Evolutionary conservation across 495 filamentous ascomycete genomes (phyloP).

Genomic region (Penicillium robsamsonii): DNA sequence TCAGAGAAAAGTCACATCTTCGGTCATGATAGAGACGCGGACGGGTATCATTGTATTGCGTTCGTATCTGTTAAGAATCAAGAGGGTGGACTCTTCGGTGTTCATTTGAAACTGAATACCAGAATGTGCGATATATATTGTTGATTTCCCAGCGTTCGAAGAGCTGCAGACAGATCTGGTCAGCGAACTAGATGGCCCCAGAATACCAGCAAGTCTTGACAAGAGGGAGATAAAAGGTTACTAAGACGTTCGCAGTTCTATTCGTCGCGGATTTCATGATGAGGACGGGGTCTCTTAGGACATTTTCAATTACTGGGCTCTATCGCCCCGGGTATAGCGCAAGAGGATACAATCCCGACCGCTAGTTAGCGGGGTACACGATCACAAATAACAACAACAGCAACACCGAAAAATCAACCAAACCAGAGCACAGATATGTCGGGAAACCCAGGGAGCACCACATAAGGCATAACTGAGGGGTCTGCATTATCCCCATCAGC

Average conservation of each 20-base stretch:
- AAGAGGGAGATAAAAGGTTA: background rate
- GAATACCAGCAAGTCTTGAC: background rate
- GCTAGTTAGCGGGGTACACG: background rate
- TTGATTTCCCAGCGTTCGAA: background rate
- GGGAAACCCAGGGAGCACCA: background rate
- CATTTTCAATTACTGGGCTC: background rate
- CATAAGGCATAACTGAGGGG: too few relatives aligned
- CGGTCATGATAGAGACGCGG: background rate
- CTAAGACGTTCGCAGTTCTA: background rate
- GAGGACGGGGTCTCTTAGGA: background rate
- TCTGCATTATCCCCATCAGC: too few relatives aligned
- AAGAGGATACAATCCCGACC: background rate
- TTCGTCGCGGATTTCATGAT: background rate
- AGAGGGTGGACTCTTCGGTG: background rate
- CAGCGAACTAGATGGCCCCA: background rate
- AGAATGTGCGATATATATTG: too few relatives aligned
- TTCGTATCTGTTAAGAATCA: background rate
- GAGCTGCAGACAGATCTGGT: background rate
- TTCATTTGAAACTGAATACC: background rate
- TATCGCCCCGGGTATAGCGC: too few relatives aligned
- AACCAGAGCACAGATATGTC: background rate
- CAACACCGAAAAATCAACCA: background rate
- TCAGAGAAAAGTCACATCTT: background rate
- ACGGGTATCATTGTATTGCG: background rate
- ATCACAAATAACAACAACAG: background rate